A percentile compares a stretch with the other conserved stretches of the same genome.
phyloP scores from a whole-genome alignment of 345 rosid genomes.

The Hypericum androsaemum region DNA sequence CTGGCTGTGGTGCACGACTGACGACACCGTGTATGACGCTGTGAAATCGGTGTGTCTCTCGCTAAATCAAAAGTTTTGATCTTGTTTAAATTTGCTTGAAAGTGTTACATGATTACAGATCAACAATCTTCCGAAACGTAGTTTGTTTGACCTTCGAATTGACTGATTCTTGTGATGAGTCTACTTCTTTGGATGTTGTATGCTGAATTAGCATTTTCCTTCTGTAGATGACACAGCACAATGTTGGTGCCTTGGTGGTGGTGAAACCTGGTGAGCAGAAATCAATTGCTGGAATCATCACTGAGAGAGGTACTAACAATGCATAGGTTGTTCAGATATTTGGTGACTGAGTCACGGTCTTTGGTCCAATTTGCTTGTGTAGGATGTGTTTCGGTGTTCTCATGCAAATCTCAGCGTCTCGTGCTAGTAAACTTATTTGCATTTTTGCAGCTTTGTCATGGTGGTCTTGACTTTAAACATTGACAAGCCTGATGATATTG shows the following conservation, averaged over 20 bases:
- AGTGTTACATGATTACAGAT: background rate
- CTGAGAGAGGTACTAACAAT: constrained; percentile 63
- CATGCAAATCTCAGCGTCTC: too few species aligned
- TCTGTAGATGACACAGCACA: constrained; percentile 90
- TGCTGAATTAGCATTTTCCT: background rate
- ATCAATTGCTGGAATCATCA: constrained; percentile 90
- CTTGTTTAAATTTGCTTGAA: background rate
- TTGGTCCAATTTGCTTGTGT: too few species aligned
- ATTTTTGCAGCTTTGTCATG: too few species aligned
- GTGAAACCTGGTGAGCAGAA: constrained; percentile 85
- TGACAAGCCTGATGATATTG: too few species aligned
- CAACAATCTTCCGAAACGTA: background rate
- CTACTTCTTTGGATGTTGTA: background rate
- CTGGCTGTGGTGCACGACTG: constrained; percentile 98
- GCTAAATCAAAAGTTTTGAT: background rate
- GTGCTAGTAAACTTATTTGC: too few species aligned
- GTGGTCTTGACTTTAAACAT: too few species aligned
- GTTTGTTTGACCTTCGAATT: too few species aligned
- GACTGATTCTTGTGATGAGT: too few species aligned
- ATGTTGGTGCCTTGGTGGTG: constrained; percentile 93
- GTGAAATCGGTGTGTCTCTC: constrained; percentile 67
- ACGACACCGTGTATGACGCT: constrained; percentile 83
- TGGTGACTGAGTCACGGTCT: background rate
- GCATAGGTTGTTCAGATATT: too few species aligned
- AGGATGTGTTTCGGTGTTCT: too few species aligned